phyloP scores from a whole-genome alignment of 164 flowering plant genomes.

The Hamamelis virginiana region DNA sequence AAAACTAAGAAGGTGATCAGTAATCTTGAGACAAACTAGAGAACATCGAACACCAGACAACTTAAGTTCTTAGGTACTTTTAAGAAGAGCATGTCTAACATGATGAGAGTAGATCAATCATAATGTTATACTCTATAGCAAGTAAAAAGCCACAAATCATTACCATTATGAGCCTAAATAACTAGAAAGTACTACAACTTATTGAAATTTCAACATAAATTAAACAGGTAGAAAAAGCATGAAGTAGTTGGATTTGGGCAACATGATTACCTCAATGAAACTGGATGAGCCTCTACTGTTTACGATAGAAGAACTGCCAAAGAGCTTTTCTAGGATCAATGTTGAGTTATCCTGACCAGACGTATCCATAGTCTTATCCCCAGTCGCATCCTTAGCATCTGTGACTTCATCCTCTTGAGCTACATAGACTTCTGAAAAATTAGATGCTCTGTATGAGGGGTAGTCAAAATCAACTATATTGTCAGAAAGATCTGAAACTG shows the following conservation, averaged over 20 bases:
- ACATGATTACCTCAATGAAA: not conserved
- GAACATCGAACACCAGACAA: too few species aligned
- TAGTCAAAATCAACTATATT: not conserved
- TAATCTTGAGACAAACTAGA: too few species aligned
- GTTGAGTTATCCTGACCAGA: not conserved
- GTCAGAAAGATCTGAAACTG: not conserved
- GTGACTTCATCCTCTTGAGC: not conserved
- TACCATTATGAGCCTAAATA: not conserved
- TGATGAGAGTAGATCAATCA: not conserved
- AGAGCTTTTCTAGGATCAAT: not conserved
- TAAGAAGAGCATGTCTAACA: too few species aligned
- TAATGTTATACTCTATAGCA: too few species aligned
- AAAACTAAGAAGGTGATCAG: too few species aligned
- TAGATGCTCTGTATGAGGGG: not conserved
- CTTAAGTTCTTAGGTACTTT: too few species aligned
- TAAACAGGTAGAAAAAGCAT: too few species aligned
- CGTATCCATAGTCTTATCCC: not conserved
- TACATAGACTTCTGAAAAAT: not conserved
- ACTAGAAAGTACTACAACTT: not conserved
- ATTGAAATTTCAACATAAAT: not conserved
- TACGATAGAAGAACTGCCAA: not conserved
- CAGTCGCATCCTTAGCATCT: not conserved
- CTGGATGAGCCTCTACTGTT: not conserved
- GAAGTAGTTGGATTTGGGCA: not conserved
- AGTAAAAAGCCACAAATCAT: not conserved